Evolutionary conservation across 1,284 basidiomycete species (phyloP).

Genomic region (Abortiporus biennis): DNA sequence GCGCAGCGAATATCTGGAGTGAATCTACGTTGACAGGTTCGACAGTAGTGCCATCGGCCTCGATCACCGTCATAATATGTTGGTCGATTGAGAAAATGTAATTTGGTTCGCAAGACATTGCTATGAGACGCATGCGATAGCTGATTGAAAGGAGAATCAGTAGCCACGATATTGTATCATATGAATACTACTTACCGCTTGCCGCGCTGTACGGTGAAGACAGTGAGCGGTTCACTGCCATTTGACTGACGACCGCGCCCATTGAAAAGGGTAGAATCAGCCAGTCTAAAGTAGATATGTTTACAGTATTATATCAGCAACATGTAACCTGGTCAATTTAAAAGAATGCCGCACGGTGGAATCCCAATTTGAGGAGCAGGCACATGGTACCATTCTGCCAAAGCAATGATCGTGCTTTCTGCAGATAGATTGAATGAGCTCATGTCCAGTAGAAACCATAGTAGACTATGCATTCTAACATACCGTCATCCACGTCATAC

Average conservation of each 20-base stretch:
- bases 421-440: neutral
- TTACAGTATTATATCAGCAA: neutral
- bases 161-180: conserved; percentile 4
- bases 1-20: conserved; percentile 32
- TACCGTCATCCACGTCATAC: conserved; percentile 36
- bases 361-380: neutral
- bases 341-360: conserved; percentile 8
- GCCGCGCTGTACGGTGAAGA: conserved; percentile 24
- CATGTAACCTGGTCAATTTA: neutral
- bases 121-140: conserved; percentile 40
- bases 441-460: neutral
- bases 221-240: conserved; percentile 20
- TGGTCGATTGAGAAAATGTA: conserved; percentile 35
- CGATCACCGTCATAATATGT: conserved; percentile 46
- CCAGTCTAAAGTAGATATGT: neutral
- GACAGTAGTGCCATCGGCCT: conserved; percentile 41
- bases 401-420: conserved; percentile 19
- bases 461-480: neutral
- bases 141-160: conserved; percentile 7
- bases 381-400: conserved; percentile 19
- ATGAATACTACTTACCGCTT: conserved; percentile 24
- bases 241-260: conserved; percentile 30
- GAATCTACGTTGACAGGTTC: conserved; percentile 33
- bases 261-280: conserved; percentile 43
- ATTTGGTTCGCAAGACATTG: conserved; percentile 33